Percentiles rank a stretch among this genome's conserved stretches.
These are phyloP conservation scores for Salix brachista DNA, from an alignment of 345 rosid species.

Conservation along the genomic window DNA sequence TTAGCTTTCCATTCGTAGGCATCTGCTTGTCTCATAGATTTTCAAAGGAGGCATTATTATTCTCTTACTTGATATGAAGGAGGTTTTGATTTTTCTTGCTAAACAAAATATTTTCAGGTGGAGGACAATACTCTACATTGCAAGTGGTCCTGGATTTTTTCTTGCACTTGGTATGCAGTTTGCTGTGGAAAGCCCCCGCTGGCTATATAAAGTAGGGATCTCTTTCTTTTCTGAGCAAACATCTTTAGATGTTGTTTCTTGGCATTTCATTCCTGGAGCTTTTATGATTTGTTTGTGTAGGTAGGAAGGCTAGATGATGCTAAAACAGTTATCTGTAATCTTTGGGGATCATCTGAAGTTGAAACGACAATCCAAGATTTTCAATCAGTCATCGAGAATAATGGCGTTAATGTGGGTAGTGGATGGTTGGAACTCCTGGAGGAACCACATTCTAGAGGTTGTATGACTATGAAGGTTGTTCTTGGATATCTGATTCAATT, in stretches of 20 bases:
- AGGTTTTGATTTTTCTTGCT: background rate
- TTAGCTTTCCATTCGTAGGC: background rate
- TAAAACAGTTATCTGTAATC: conserved; percentile 41
- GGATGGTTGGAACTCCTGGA: conserved; percentile 67
- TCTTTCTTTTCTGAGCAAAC: background rate
- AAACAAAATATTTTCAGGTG: conserved; percentile 50
- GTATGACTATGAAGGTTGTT: conserved; percentile 39
- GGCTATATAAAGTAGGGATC: conserved; percentile 67
- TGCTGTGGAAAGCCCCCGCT: conserved; percentile 81
- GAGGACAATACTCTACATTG: conserved; percentile 64
- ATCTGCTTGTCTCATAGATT: background rate
- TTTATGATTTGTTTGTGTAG: conserved; percentile 26
- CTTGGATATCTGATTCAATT: conserved; percentile 10
- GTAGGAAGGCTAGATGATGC: conserved; percentile 61
- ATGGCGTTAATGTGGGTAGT: conserved; percentile 48
- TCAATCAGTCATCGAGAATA: conserved; percentile 47
- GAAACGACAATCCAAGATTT: conserved; percentile 53
- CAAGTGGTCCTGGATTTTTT: conserved; percentile 55
- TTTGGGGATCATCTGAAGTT: conserved; percentile 71
- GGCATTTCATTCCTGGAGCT: conserved; percentile 12
- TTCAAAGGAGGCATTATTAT: background rate
- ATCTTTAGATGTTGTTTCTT: conserved; percentile 6
- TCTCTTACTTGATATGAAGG: background rate
- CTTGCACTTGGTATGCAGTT: conserved; percentile 69
- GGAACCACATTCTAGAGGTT: conserved; percentile 80